Percentiles rank a stretch among this genome's conserved stretches.
These are phyloP conservation scores for Fusarium nygamai DNA, from an alignment of 2,329 filamentous ascomycete species.

Conservation along the genomic window DNA sequence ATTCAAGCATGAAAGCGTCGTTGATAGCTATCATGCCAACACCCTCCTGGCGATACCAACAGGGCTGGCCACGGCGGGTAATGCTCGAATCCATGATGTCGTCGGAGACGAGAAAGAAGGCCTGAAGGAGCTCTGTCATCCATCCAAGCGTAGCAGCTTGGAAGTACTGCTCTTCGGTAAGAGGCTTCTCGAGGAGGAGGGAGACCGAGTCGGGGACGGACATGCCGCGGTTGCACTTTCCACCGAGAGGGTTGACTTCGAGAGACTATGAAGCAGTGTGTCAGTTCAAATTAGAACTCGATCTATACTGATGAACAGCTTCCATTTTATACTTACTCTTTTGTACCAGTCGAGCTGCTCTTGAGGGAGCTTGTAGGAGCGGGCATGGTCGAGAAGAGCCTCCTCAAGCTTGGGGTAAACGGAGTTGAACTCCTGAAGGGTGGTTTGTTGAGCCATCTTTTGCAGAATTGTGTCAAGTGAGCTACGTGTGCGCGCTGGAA, in stretches of 20 bases:
- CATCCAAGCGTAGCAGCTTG: slow-evolving; percentile 88
- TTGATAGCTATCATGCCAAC: slow-evolving; percentile 99
- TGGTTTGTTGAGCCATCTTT: slow-evolving; percentile 76
- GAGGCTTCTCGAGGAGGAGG: slow-evolving; percentile 75
- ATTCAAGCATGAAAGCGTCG: slow-evolving; percentile 95
- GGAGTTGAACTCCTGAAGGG: slow-evolving; percentile 86
- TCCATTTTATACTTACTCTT: slow-evolving; percentile 63
- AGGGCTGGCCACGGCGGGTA: slow-evolving; percentile 91
- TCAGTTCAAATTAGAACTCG: background rate
- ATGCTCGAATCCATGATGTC: slow-evolving; percentile 99
- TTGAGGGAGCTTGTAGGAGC: slow-evolving; percentile 83
- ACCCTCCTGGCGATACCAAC: slow-evolving; percentile 91
- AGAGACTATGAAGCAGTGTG: slow-evolving; percentile 61
- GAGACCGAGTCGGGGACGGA: slow-evolving; percentile 93
- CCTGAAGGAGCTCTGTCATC: slow-evolving; percentile 98
- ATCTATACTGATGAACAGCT: background rate
- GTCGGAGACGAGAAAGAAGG: slow-evolving; percentile 98
- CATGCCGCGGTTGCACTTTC: slow-evolving; percentile 99
- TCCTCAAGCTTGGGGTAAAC: slow-evolving; percentile 88
- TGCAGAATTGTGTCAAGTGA: slow-evolving; percentile 1
- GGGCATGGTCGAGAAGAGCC: slow-evolving; percentile 81
- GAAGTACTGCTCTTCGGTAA: slow-evolving; percentile 87
- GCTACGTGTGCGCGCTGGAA: background rate
- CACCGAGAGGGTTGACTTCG: slow-evolving; percentile 86
- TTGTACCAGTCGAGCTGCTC: slow-evolving; percentile 88